Evolutionary conservation across 2,329 filamentous ascomycete genomes (phyloP), one percentile per base, ranked within the genome.

Genomic region (Alternaria metachromatica): DNA sequence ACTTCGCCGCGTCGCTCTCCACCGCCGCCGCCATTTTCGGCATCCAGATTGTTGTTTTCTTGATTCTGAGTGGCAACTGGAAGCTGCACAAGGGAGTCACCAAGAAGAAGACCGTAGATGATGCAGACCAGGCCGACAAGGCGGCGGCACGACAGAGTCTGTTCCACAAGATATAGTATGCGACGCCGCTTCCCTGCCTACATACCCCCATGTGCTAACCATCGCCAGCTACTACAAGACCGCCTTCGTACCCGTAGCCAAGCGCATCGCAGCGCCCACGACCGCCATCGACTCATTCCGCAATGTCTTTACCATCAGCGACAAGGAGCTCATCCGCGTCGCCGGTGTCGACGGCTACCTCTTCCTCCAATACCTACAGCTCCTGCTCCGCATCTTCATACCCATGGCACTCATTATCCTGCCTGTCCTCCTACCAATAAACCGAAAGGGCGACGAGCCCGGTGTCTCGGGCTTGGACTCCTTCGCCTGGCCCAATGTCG

Each of bases 311-410:
- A 92, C 82, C 79, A 89, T 83, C 82, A 92, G 82, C 79, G 88
- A 84, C 87, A 92, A 92, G 12, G 93, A 97, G 71, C 89, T 99
- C 70, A 97, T 99, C 73, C 91, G 95, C 57, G 97, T 97, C 80
- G 97, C 95, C 71, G 96, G 96, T 18, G 87, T 99, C 10, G 96
- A 99, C 78, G 94, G 95, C 74, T 99, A 97, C 82, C 97, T 98
- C 84, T 99, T 99, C 80, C 86, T 99, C 1, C 92, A 96, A 66
- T 99, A 97, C 75, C 87, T 94, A 25, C 89, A 91, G 65, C 91
- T 92, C 74, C 88, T 98, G 6, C 87, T 98, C 46, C 90, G 97
- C 76, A 97, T 99, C 66, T 98, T 99, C 78, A 82, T 97, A 43
- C 94, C 96, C 2, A 89, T 97, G 60, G 89, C 92, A 12, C 70